Conservation (phyloP, 2,329 filamentous ascomycete species). For the Phaeosphaeriaceae sp. region DNA sequence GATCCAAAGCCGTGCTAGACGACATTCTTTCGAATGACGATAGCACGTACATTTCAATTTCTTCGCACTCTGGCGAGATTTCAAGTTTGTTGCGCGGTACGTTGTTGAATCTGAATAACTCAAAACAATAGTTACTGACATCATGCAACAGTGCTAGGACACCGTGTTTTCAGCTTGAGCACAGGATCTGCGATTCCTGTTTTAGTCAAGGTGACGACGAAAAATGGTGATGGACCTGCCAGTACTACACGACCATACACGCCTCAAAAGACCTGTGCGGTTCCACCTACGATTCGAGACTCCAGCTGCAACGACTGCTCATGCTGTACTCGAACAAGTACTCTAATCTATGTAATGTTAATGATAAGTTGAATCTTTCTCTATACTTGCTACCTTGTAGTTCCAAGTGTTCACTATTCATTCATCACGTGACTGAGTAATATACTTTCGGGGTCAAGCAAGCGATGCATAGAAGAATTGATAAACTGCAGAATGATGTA, state of each 20-base stretch:
- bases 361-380: no score
- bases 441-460: no score
- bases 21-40: constrained; percentile 60
- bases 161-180: constrained; percentile 66
- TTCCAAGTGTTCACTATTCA: no score
- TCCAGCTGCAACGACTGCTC: constrained; percentile 47
- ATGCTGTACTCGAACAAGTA: constrained; percentile 30
- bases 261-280: constrained; percentile 35
- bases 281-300: constrained; percentile 35
- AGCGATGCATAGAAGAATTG: background rate
- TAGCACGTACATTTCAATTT: constrained; percentile 60
- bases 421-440: no score
- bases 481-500: background rate
- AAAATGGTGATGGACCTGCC: constrained; percentile 39
- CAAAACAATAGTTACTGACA: constrained; percentile 5
- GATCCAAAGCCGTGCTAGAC: constrained; percentile 55
- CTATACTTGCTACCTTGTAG: no score
- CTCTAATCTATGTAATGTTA: no score
- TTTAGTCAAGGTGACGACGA: constrained; percentile 64
- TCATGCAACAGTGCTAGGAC: constrained; percentile 57
- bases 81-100: constrained; percentile 56
- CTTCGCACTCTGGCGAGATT: constrained; percentile 66
- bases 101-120: background rate
- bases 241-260: constrained; percentile 39
- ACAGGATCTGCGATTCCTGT: constrained; percentile 74